Percentiles rank a stretch among this genome's conserved stretches.
These are phyloP conservation scores for Tremellales sp. DNA, from an alignment of 1,284 basidiomycete genomes.

Conservation along the genomic window DNA sequence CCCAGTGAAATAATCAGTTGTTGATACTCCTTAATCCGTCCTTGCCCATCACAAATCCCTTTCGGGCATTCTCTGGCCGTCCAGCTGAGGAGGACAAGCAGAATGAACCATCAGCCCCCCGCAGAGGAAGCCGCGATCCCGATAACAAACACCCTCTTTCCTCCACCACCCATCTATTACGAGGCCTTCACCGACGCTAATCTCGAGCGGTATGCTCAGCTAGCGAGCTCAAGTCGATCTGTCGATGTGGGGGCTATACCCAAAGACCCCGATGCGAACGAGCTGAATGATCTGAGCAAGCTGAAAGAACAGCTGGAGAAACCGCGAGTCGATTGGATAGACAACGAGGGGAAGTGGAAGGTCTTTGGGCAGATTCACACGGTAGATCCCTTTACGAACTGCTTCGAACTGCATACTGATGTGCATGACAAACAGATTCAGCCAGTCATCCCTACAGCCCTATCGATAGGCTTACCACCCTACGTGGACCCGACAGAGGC, in stretches of 20 bases:
- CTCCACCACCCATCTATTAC: constrained; percentile 42
- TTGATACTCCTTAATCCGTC: no score
- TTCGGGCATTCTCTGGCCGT: no score
- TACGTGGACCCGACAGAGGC: constrained; percentile 26
- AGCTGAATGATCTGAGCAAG: constrained; percentile 10
- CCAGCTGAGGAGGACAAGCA: no score
- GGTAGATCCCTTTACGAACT: constrained; percentile 18
- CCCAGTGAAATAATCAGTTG: no score
- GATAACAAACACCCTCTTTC: constrained; percentile 46
- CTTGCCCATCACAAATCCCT: no score
- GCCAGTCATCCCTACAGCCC: constrained; percentile 30
- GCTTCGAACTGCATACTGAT: neutral
- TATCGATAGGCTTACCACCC: constrained; percentile 30
- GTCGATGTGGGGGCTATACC: neutral
- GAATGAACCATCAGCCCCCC: no score
- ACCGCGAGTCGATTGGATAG: constrained; percentile 38
- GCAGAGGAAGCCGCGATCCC: no score
- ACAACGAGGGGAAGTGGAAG: constrained; percentile 42
- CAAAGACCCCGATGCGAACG: neutral
- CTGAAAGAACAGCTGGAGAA: constrained; percentile 18
- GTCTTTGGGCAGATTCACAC: constrained; percentile 40
- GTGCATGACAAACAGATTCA: constrained; percentile 18
- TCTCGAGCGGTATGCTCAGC: constrained; percentile 19
- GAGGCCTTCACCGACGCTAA: constrained; percentile 32
- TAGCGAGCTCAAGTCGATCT: constrained; percentile 9